Base-by-base conservation (phyloP, 2,329 filamentous ascomycete species). In the Cladosporium sp. region DNA sequence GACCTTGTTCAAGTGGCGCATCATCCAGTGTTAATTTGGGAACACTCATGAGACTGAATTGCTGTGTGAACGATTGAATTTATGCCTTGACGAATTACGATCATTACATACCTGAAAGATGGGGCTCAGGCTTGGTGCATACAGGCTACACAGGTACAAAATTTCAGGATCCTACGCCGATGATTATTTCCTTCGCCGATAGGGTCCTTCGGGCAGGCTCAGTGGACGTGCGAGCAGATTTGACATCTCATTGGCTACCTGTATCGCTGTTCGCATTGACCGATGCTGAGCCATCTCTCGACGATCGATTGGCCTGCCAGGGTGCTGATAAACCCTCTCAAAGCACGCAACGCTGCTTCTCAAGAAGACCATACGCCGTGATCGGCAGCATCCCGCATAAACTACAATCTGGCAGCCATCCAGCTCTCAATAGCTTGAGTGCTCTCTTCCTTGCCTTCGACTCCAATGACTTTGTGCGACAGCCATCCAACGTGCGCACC, bases 391-490 rank as follows among this genome's bases (percentile, higher is more conserved):
- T 5, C 11, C 46, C 35, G 16, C 14, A 14, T 40, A 40, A 18
- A 46, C 56, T 59, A 79, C 40, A 79, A 65, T 67, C 77, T 78
- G 44, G 76, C 71, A 59, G 70, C 73, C 10, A 79, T 70, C 78
- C 78, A 82, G 5, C 71, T 71, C 63, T 79, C 72, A 2, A 82
- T 70, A n/a, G 77, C 72, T 23, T 68, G 67, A 33, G 77, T 73
- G 2, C 72, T 72, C 71, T 79, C 49, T 68, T 75, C 53, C 73
- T 79, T 67, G 72, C 73, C 72, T 55, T 76, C 76, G 57, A 79
- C 78, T 1, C 79, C 79, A 31, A 81, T 49, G 3, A 78, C 50
- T n/a, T 71, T 69, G 66, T 81, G 78, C 0, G 80, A 66, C 26
- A 65, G 26, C 63, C 55, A 59, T 5, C 56, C 80, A 29, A 79